Evolutionary conservation across 495 filamentous ascomycete species (phyloP).

Genomic region (Talaromyces stipitatus): DNA sequence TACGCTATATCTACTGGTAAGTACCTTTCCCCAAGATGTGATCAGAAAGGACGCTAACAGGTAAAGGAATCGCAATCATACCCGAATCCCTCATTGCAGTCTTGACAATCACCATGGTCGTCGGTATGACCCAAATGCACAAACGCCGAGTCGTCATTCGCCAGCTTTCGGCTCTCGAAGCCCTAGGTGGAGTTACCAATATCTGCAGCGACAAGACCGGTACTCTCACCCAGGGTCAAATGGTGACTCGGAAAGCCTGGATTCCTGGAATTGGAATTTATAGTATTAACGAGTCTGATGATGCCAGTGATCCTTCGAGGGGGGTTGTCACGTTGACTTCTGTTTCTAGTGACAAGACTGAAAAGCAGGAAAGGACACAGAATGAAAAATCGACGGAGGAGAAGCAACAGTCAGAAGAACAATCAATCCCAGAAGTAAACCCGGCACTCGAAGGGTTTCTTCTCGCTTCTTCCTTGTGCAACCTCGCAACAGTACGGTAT

Average conservation of each 20-base stretch:
- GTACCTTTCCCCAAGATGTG: slow-evolving; percentile 59
- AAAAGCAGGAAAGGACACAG: slow-evolving; percentile 1
- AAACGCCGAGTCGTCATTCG: slow-evolving; percentile 72
- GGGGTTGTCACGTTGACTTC: slow-evolving; percentile 43
- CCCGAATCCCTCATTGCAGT: slow-evolving; percentile 70
- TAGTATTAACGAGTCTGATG: slow-evolving; percentile 46
- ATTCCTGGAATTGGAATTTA: slow-evolving; percentile 58
- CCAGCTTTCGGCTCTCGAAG: slow-evolving; percentile 73
- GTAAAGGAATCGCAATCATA: slow-evolving; percentile 59
- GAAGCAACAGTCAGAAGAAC: slow-evolving; percentile 26
- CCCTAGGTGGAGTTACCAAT: slow-evolving; percentile 77
- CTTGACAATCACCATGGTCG: slow-evolving; percentile 68
- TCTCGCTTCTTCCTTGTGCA: slow-evolving; percentile 67
- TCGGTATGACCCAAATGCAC: slow-evolving; percentile 67
- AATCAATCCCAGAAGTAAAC: slow-evolving; percentile 9
- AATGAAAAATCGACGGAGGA: slow-evolving; percentile 27
- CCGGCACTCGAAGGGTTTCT: slow-evolving; percentile 55
- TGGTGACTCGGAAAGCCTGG: slow-evolving; percentile 81
- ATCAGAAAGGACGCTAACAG: slow-evolving; percentile 63
- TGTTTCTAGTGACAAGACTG: slow-evolving; percentile 10
- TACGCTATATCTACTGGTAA: slow-evolving; percentile 67
- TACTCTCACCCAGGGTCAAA: slow-evolving; percentile 69
- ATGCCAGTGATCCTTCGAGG: slow-evolving; percentile 58
- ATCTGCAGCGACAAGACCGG: slow-evolving; percentile 89
- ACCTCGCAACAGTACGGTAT: slow-evolving; percentile 62